Percentiles rank a stretch among this genome's conserved stretches.
phyloP scores from a whole-genome alignment of 2,329 filamentous ascomycete genomes.

The Fusarium globosum region DNA sequence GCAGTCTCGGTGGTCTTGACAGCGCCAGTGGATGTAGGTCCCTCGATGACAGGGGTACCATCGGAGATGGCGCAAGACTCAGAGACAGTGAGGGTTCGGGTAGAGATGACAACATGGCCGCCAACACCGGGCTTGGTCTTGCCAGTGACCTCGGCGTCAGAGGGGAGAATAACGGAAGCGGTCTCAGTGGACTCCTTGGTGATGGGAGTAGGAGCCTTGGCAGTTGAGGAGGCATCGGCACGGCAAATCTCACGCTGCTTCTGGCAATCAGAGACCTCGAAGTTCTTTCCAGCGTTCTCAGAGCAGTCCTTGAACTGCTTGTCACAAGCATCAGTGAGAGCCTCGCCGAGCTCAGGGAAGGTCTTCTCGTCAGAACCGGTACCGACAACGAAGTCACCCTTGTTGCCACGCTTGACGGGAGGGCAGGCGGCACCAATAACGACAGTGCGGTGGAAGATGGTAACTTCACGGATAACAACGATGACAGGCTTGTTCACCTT shows the following conservation, averaged over 20 bases:
- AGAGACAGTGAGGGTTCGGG: constrained; percentile 42
- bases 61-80: constrained; percentile 42
- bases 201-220: constrained; percentile 25
- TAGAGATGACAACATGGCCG: constrained; percentile 41
- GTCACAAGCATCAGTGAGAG: constrained; percentile 39
- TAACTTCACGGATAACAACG: constrained; percentile 38
- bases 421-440: constrained; percentile 45
- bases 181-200: constrained; percentile 42
- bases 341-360: constrained; percentile 38
- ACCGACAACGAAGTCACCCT: constrained; percentile 40
- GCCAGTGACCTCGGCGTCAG: constrained; percentile 35
- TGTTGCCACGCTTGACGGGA: constrained; percentile 32
- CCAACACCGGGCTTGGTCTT: constrained; percentile 34
- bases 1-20: constrained; percentile 20
- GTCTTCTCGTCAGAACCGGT: constrained; percentile 31
- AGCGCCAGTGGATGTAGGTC: constrained; percentile 31
- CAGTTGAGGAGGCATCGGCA: constrained; percentile 39
- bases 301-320: constrained; percentile 43
- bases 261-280: constrained; percentile 39
- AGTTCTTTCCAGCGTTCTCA: constrained; percentile 41
- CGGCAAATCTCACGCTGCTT: constrained; percentile 42
- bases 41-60: constrained; percentile 37
- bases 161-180: constrained; percentile 42
- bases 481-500: constrained; percentile 35
- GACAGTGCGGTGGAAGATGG: constrained; percentile 38